Evolutionary conservation across 2,329 filamentous ascomycete species (phyloP).

Genomic region (Bipolaris oryzae): DNA sequence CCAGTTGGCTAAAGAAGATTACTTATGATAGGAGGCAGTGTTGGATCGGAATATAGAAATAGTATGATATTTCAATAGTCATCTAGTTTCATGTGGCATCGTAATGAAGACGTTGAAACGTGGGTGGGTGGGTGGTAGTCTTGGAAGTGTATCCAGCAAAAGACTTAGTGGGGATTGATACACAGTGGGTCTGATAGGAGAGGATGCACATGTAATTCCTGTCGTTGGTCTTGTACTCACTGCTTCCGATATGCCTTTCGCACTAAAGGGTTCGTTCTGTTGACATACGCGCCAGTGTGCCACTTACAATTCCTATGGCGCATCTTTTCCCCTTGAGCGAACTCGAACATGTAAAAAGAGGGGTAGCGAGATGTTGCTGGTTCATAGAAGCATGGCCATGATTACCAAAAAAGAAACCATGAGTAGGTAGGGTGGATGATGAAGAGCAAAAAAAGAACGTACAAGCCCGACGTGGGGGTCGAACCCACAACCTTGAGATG

Average conservation of each 20-base stretch:
- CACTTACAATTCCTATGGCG: too few species aligned
- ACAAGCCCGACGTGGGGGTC: constrained; percentile 18
- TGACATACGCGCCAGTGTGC: too few species aligned
- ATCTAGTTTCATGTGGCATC: too few species aligned
- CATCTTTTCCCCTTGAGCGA: too few species aligned
- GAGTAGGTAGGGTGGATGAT: too few species aligned
- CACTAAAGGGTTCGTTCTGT: too few species aligned
- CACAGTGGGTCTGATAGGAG: too few species aligned
- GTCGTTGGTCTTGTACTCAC: neutral
- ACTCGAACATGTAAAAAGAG: neutral
- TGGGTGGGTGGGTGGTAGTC: neutral
- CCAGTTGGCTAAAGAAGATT: too few species aligned
- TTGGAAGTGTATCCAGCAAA: neutral
- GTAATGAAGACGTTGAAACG: neutral
- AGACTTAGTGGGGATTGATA: neutral
- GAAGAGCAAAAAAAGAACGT: neutral
- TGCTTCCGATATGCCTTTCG: too few species aligned
- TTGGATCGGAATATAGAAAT: too few species aligned
- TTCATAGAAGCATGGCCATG: neutral
- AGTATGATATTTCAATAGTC: too few species aligned
- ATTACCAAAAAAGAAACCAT: neutral
- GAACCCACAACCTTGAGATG: constrained; percentile 20
- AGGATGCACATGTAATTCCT: neutral
- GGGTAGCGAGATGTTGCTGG: neutral
- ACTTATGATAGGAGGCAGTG: too few species aligned